Evolutionary conservation across 768 basidiomycete species (phyloP).

Genomic region (Auriscalpium vulgare): DNA sequence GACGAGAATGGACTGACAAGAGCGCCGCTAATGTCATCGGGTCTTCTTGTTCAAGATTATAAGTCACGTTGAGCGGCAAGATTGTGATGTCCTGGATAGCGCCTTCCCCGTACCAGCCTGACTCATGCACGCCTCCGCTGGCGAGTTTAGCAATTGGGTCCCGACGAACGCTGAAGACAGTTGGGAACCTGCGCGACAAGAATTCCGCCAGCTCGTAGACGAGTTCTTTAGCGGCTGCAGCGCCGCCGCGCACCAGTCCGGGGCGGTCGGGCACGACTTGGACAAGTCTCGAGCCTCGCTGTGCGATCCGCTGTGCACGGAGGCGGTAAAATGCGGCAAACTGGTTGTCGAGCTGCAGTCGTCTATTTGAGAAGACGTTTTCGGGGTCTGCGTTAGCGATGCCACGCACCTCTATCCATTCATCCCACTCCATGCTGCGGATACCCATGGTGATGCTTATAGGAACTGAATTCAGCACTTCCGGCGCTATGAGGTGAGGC

Average conservation of each 20-base stretch:
- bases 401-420: slow-evolving; percentile 60
- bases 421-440: slow-evolving; percentile 56
- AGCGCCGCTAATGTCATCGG: slow-evolving; percentile 57
- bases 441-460: slow-evolving; percentile 63
- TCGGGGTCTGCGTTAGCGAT: background rate
- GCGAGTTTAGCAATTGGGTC: background rate
- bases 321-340: slow-evolving; percentile 50
- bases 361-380: background rate
- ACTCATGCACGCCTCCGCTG: background rate
- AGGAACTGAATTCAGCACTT: background rate
- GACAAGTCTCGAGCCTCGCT: slow-evolving; percentile 39
- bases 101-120: slow-evolving; percentile 19
- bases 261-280: slow-evolving; percentile 51
- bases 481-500: background rate
- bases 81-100: slow-evolving; percentile 47
- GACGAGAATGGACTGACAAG: slow-evolving; percentile 36
- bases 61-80: slow-evolving; percentile 38
- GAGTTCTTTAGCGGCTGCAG: slow-evolving; percentile 59
- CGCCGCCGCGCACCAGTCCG: slow-evolving; percentile 24
- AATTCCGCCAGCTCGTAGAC: slow-evolving; percentile 60
- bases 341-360: slow-evolving; percentile 46
- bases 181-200: background rate
- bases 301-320: slow-evolving; percentile 41
- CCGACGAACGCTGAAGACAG: slow-evolving; percentile 8
- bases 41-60: slow-evolving; percentile 43